Base-by-base conservation (phyloP, 192 early-diverging fungal genomes). In the Podila minutissima region DNA sequence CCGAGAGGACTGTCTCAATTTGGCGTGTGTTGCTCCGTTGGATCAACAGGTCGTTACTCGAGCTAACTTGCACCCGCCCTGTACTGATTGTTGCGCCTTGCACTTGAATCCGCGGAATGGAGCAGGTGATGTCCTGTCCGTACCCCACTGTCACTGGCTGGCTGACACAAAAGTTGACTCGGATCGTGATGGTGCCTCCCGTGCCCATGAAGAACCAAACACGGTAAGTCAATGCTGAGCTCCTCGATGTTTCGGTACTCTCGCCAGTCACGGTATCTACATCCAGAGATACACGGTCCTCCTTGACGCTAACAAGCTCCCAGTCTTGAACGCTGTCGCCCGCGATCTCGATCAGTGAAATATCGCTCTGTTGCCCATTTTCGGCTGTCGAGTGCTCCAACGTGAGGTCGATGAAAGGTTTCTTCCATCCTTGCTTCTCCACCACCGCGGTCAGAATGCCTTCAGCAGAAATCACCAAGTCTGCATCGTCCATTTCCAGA, bases 401-500 rank as follows among this genome's bases (percentile, higher is more conserved):
- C 0, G 58, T 41, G 13, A 69, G 6, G n/a, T 81, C 71, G 37
- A 72, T 59, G 55, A 65, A 81, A 24, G 77, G 77, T 33, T 73
- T 71, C 20, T 73, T 81, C 77, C 77, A 81, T 0, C 77, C 77
- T 4, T 72, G 55, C 28, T 69, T 69, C 37, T 73, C 70, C 20
- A 81, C 35, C 12, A 48, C 62, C 2, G 72, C n/a, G 1, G 62
- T 73, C 28, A 73, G 12, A 31, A 13, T 26, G 20, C 37, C 32
- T n/a, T 72, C 71, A 1, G 61, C 66, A 8, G 77, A 33, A 48
- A 81, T 72, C 9, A 64, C 22, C 60, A 81, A 41, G 48, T 81
- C 77, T 6, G 70, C 62, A 28, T 81, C 77, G 17, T 81, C 77
- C 70, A 73, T 69, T 17, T 81, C 77, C 33, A 81, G 29, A 53